Conservation (phyloP, 768 basidiomycete species). For the Cystobasidium ongulense region DNA sequence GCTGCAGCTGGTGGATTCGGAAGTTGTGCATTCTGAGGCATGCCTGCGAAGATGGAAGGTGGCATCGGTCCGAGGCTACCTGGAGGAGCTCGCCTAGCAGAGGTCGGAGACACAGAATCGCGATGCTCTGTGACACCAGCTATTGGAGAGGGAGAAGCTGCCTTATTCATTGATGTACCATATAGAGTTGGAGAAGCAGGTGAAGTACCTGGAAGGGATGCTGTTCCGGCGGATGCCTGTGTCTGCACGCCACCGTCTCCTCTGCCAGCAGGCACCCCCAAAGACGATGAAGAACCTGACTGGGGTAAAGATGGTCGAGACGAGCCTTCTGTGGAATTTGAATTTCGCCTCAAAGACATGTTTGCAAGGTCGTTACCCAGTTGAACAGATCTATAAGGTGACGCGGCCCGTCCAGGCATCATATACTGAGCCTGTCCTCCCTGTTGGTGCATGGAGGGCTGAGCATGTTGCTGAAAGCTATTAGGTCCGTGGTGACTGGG, state of each 20-base stretch:
- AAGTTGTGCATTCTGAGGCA: conserved; percentile 9
- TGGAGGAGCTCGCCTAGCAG: conserved; percentile 25
- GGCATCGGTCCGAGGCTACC: conserved; percentile 35
- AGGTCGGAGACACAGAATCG: conserved; percentile 13
- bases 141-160: background rate
- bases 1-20: conserved; percentile 25
- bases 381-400: background rate
- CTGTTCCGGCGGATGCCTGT: background rate
- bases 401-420: background rate
- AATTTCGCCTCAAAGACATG: background rate
- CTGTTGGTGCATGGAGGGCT: background rate
- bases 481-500: background rate
- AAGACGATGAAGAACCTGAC: background rate
- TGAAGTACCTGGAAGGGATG: background rate
- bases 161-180: background rate
- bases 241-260: background rate
- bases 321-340: background rate
- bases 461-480: background rate
- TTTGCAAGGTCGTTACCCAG: background rate
- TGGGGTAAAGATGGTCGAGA: background rate
- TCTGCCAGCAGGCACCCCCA: background rate
- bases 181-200: background rate
- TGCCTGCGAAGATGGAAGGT: conserved; percentile 35
- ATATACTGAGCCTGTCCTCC: background rate
- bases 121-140: background rate